These are phyloP conservation scores for Daldinia sp. DNA, from an alignment of 2,329 filamentous ascomycete species.

Conservation along the genomic window DNA sequence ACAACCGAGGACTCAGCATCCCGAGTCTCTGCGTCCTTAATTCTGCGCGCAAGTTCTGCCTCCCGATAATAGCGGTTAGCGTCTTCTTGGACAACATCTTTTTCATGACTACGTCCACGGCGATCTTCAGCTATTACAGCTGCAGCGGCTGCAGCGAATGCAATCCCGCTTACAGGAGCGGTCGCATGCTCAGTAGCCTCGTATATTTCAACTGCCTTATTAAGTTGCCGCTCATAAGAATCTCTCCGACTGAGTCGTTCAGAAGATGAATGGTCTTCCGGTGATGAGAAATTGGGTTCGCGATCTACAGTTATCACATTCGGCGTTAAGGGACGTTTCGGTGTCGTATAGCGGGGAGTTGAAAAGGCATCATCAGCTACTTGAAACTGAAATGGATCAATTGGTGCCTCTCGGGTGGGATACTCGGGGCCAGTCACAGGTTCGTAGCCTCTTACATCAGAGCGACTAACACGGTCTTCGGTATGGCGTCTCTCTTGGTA, in stretches of 20 bases:
- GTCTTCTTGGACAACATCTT: slow-evolving; percentile 66
- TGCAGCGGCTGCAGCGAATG: slow-evolving; percentile 61
- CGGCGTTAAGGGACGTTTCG: slow-evolving; percentile 61
- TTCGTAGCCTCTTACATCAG: slow-evolving; percentile 48
- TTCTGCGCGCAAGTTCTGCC: slow-evolving; percentile 64
- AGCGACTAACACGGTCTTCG: slow-evolving; percentile 38
- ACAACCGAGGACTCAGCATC: slow-evolving; percentile 66
- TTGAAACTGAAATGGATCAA: slow-evolving; percentile 71
- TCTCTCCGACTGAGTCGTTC: slow-evolving; percentile 63
- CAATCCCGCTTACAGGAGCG: slow-evolving; percentile 61
- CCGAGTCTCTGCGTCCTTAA: slow-evolving; percentile 65
- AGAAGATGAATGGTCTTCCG: slow-evolving; percentile 37
- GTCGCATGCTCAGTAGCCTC: slow-evolving; percentile 63
- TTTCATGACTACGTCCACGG: slow-evolving; percentile 48
- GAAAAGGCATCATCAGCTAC: slow-evolving; percentile 65
- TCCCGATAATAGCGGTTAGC: slow-evolving; percentile 71
- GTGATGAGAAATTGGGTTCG: slow-evolving; percentile 63
- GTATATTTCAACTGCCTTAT: slow-evolving; percentile 59
- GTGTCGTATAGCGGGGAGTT: slow-evolving; percentile 57
- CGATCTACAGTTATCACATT: slow-evolving; percentile 66
- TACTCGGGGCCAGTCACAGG: slow-evolving; percentile 44
- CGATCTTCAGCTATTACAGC: slow-evolving; percentile 56
- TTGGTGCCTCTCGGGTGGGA: slow-evolving; percentile 48
- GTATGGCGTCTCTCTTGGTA: slow-evolving; percentile 22
- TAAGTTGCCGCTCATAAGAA: slow-evolving; percentile 62